Conservation (phyloP, 1,284 basidiomycete species). For the Puccinia novopanici region DNA sequence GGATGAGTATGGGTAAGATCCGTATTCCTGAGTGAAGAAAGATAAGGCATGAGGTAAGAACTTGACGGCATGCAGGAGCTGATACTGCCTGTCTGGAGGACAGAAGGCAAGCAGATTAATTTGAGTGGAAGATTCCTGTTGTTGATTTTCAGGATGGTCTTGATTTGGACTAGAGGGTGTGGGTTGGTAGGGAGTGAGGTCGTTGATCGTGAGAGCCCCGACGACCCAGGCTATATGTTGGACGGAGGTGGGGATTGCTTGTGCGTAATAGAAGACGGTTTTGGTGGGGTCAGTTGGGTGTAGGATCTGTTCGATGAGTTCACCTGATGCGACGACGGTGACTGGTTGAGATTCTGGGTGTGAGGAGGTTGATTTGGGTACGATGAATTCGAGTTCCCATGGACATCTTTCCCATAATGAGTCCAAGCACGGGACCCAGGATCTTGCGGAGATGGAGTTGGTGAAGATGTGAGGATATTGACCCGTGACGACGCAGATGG, state of each 20-base stretch:
- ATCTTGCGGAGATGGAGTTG: conserved; percentile 83
- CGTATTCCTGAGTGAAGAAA: conserved; percentile 87
- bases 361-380: conserved; percentile 66
- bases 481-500: conserved; percentile 80
- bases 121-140: conserved; percentile 61
- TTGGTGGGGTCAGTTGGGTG: conserved; percentile 94
- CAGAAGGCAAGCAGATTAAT: conserved; percentile 91
- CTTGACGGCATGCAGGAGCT: conserved; percentile 68
- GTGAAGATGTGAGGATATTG: conserved; percentile 90
- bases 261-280: conserved; percentile 90
- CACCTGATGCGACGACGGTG: conserved; percentile 88
- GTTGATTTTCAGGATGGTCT: conserved; percentile 27
- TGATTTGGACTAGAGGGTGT: conserved; percentile 1
- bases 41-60: conserved; percentile 86
- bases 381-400: conserved; percentile 97
- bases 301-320: conserved; percentile 87
- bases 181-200: conserved; percentile 30
- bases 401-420: conserved; percentile 94
- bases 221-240: conserved; percentile 96
- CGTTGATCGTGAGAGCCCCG: conserved; percentile 71
- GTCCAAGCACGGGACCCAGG: conserved; percentile 97
- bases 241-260: conserved; percentile 81
- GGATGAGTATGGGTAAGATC: conserved; percentile 93
- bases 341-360: conserved; percentile 64
- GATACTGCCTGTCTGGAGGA: conserved; percentile 76